phyloP scores from a whole-genome alignment of 768 basidiomycete species.

The Lentinus brumalis region DNA sequence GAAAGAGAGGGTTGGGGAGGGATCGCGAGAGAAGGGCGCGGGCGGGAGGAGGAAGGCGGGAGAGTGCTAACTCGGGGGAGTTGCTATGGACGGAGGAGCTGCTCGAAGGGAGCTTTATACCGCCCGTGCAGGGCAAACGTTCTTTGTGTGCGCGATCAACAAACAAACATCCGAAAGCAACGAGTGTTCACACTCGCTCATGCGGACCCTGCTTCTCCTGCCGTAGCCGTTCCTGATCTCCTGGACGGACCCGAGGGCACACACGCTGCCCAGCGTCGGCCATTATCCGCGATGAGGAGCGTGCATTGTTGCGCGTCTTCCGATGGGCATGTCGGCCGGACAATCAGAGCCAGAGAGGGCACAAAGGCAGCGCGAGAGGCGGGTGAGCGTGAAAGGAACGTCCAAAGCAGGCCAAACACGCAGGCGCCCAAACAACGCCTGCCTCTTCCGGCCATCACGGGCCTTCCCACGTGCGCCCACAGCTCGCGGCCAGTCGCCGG shows the following conservation, averaged over 20 bases:
- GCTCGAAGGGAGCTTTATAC: conserved; percentile 20
- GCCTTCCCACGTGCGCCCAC: conserved; percentile 7
- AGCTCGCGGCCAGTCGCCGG: conserved; percentile 27
- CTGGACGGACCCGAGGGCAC: background rate
- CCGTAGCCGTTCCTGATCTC: conserved; percentile 15
- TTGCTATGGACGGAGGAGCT: conserved; percentile 12
- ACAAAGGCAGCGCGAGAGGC: conserved; percentile 6
- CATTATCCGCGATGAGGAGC: background rate
- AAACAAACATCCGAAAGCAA: conserved; percentile 19
- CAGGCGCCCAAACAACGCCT: conserved; percentile 17
- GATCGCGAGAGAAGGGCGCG: no score
- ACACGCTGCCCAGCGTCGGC: background rate
- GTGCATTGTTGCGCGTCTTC: background rate
- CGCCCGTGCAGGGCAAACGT: background rate
- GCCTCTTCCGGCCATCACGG: conserved; percentile 13
- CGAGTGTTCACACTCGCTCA: background rate
- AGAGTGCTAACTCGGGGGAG: conserved; percentile 22
- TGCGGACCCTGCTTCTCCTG: conserved; percentile 8
- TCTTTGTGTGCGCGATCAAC: conserved; percentile 11
- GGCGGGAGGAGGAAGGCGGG: conserved; percentile 20
- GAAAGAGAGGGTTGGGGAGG: conserved; percentile 6
- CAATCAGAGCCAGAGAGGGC: conserved; percentile 14
- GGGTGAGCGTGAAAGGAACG: conserved; percentile 28
- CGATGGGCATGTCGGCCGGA: conserved; percentile 1
- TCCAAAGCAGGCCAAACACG: conserved; percentile 22